Conservation (phyloP, 768 basidiomycete genomes). For the Leccinellum luteum region DNA sequence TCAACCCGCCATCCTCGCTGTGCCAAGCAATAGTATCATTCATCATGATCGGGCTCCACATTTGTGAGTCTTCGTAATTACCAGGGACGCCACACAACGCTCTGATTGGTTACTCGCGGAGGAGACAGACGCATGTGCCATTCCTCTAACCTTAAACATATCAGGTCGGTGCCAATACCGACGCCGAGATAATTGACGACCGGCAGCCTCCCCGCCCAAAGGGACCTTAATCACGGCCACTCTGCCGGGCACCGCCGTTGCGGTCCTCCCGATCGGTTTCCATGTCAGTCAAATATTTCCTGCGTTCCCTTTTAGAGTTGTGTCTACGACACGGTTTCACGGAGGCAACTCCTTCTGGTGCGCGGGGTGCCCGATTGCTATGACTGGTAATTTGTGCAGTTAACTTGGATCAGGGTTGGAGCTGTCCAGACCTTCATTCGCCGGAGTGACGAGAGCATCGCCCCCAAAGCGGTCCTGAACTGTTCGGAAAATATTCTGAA, state of each 20-base stretch:
- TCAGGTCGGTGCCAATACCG: constrained; percentile 23
- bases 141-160: constrained; percentile 20
- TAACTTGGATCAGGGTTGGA: constrained; percentile 17
- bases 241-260: constrained; percentile 27
- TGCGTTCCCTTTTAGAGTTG: constrained; percentile 1
- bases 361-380: constrained; percentile 11
- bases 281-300: constrained; percentile 12
- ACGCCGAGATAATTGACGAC: constrained; percentile 19
- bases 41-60: constrained; percentile 23
- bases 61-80: constrained; percentile 20
- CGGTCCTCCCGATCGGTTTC: constrained; percentile 20
- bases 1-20: constrained; percentile 14
- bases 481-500: constrained; percentile 16
- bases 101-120: constrained; percentile 23
- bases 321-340: constrained; percentile 14
- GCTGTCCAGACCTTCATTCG: constrained; percentile 17
- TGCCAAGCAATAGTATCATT: constrained; percentile 10
- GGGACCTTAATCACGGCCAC: constrained; percentile 14
- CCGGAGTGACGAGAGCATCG: constrained; percentile 14
- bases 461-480: constrained; percentile 18
- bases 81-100: constrained; percentile 23
- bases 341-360: constrained; percentile 11
- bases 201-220: constrained; percentile 13
- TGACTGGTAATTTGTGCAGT: constrained; percentile 7
- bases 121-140: constrained; percentile 18